Conservation (phyloP, 2,329 filamentous ascomycete genomes). For the Aspergillus sp. region DNA sequence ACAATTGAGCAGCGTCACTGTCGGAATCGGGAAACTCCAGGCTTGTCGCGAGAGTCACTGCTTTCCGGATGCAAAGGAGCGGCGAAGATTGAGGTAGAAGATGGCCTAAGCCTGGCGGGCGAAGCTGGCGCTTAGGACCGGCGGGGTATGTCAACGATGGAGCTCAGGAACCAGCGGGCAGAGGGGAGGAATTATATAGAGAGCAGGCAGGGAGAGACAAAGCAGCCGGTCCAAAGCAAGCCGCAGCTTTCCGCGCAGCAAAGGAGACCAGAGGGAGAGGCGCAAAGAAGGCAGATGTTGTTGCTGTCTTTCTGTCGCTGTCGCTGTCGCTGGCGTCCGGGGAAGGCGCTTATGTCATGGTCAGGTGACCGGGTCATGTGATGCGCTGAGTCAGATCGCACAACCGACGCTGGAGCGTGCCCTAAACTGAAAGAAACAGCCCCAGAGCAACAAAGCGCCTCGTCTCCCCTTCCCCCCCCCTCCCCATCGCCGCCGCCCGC, state of each 20-base stretch:
- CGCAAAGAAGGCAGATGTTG: neutral
- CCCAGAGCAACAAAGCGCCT: slow-evolving; percentile 15
- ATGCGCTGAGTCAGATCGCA: slow-evolving; percentile 22
- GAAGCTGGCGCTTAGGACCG: slow-evolving; percentile 30
- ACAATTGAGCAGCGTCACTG: slow-evolving; percentile 8
- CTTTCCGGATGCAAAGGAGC: slow-evolving; percentile 1
- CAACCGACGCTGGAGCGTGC: slow-evolving; percentile 26
- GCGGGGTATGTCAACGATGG: slow-evolving; percentile 23
- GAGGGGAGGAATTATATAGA: slow-evolving; percentile 1
- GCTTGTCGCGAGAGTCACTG: neutral
- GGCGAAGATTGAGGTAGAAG: slow-evolving; percentile 5
- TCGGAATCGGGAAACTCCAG: neutral
- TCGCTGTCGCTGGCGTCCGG: too few species aligned
- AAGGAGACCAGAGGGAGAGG: neutral
- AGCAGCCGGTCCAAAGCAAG: neutral
- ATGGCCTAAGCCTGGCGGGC: slow-evolving; percentile 11
- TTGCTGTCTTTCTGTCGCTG: too few species aligned
- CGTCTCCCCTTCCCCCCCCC: slow-evolving; percentile 12
- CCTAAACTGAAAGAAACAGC: slow-evolving; percentile 12
- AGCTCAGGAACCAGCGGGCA: slow-evolving; percentile 1
- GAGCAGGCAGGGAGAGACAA: neutral
- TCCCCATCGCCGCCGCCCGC: slow-evolving; percentile 14
- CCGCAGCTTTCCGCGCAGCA: slow-evolving; percentile 1
- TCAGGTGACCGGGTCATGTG: neutral
- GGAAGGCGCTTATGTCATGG: slow-evolving; percentile 1